Evolutionary conservation across 2,329 filamentous ascomycete genomes (phyloP), one percentile per base, ranked within the genome.

Genomic region (Beauveria bassiana): DNA sequence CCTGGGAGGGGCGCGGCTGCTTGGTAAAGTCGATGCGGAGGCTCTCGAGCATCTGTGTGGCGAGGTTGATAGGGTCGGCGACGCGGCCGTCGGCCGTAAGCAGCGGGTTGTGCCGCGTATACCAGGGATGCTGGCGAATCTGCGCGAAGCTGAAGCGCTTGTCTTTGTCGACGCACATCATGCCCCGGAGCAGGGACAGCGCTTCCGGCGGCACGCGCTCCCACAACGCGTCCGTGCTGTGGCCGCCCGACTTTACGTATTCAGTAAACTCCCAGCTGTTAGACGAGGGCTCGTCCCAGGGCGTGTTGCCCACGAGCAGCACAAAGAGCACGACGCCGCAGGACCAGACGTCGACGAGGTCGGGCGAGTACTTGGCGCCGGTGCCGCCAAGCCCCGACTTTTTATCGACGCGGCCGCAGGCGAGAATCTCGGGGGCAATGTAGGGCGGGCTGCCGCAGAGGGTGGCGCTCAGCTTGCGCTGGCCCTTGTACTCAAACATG

Each of bases 301-400:
- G 95, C 2, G 95, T 99, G 71, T 99, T 99, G 10, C 95, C 95
- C 1, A 96, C 92, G 3, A 99, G 79, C 4, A 99, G 79, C 42
- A 98, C 95, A 70, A 99, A 99, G 4, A 99, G 80, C n/a, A 99
- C 96, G 59, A 99, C 92, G 40, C 95, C 95, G 68, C 93, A 97
- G 18, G 93, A 97, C 96, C 96, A 99, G 61, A 99, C 88, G 71
- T 99, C 95, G 43, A 91, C 90, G 47, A 91, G 76, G 64, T 97
- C 91, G 8, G 93, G 87, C 34, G 83, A 81, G 70, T 93, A 93
- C 61, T 88, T 86, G 18, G 28, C 43, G 53, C 71, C 69, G 28
- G 81, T 77, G 57, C 81, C 75, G 31, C 81, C 78, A 59, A 81
- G 75, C 43, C 80, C 68, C 46, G 80, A 72, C 53, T 72, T 76